phyloP scores from a whole-genome alignment of 345 rosid genomes.

The Populus euphratica region DNA sequence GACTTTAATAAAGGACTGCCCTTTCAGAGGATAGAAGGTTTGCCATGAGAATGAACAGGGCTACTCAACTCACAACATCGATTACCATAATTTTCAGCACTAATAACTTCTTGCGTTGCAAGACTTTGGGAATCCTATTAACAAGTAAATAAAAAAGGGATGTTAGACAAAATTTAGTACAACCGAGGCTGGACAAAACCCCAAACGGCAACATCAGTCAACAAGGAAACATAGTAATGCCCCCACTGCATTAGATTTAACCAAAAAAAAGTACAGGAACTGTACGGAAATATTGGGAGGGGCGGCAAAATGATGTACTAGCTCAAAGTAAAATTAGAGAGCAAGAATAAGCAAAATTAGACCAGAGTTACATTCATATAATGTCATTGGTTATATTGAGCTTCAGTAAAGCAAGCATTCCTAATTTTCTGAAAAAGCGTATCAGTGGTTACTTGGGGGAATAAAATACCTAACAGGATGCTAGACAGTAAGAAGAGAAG shows the following conservation, averaged over 20 bases:
- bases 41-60: neutral
- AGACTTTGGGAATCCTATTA: slow-evolving; percentile 39
- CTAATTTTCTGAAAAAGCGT: neutral
- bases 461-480: neutral
- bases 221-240: neutral
- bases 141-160: slow-evolving; percentile 21
- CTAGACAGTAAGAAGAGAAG: neutral
- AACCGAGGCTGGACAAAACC: neutral
- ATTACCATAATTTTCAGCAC: slow-evolving; percentile 33
- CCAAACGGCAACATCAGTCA: neutral
- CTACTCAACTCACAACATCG: slow-evolving; percentile 15
- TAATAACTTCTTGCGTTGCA: slow-evolving; percentile 22
- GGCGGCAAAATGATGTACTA: neutral
- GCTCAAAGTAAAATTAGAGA: neutral
- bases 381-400: neutral
- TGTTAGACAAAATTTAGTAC: neutral
- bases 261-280: neutral
- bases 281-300: neutral
- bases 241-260: neutral
- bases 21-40: slow-evolving; percentile 14
- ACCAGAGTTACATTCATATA: neutral
- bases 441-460: neutral
- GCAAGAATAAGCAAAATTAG: neutral
- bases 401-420: neutral
- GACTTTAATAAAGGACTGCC: slow-evolving; percentile 30